These are phyloP conservation scores for Pseudogymnoascus sp. DNA, from an alignment of 2,329 filamentous ascomycete species.

Conservation along the genomic window DNA sequence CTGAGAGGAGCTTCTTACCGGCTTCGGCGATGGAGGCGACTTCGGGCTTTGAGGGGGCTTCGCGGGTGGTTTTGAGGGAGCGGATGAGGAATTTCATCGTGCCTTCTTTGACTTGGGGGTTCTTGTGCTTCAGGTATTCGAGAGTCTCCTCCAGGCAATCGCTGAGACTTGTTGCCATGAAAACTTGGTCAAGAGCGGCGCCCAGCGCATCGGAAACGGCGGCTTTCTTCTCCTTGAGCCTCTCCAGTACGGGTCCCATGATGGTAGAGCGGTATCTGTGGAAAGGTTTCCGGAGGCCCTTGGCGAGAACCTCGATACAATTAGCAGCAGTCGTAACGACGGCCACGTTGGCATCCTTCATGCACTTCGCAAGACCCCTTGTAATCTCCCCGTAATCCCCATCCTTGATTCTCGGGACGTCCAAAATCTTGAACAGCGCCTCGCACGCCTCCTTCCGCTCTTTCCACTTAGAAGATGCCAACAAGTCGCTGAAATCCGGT, in stretches of 20 bases:
- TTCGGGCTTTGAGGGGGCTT: constrained; percentile 78
- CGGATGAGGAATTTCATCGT: constrained; percentile 90
- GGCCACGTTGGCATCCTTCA: constrained; percentile 97
- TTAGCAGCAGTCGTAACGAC: constrained; percentile 91
- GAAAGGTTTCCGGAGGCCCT: constrained; percentile 72
- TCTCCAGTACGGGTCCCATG: constrained; percentile 86
- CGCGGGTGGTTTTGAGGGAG: constrained; percentile 72
- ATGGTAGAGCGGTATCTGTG: constrained; percentile 72
- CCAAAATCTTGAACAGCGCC: constrained; percentile 65
- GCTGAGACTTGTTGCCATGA: constrained; percentile 58
- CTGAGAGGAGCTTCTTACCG: constrained; percentile 80
- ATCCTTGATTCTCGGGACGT: constrained; percentile 87
- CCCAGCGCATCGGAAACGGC: constrained; percentile 81
- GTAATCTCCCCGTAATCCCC: constrained; percentile 79
- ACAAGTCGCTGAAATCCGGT: constrained; percentile 70
- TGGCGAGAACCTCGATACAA: constrained; percentile 82
- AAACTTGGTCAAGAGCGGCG: constrained; percentile 68
- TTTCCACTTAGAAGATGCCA: constrained; percentile 95
- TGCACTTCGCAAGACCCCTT: constrained; percentile 79
- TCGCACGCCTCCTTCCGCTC: constrained; percentile 93
- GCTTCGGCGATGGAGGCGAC: constrained; percentile 79
- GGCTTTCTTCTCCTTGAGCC: constrained; percentile 94
- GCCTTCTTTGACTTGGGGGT: constrained; percentile 94
- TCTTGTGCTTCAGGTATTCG: constrained; percentile 83
- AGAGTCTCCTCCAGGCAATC: constrained; percentile 90